These are phyloP conservation scores for Xerocomus alliaceus DNA, from an alignment of 1,284 basidiomycete genomes.

Conservation along the genomic window DNA sequence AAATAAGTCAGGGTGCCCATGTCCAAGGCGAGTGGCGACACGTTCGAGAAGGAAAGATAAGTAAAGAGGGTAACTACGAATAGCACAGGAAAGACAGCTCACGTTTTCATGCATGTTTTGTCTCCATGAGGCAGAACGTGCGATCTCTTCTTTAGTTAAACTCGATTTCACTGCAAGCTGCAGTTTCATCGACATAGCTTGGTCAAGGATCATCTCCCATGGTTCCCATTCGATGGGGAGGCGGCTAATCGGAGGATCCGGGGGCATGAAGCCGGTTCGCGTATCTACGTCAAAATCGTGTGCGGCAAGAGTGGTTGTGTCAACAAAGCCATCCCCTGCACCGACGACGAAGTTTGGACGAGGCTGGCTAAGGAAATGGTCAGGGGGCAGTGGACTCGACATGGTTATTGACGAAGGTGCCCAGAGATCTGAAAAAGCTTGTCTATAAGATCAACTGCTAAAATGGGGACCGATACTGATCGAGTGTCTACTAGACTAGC, in stretches of 20 bases:
- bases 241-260: conserved; percentile 71
- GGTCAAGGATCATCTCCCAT: conserved; percentile 73
- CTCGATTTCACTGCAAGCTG: conserved; percentile 60
- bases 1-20: neutral
- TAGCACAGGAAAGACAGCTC: conserved; percentile 30
- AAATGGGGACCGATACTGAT: too few species aligned
- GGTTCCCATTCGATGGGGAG: conserved; percentile 68
- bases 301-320: conserved; percentile 86
- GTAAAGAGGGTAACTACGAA: neutral
- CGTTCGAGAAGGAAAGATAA: neutral
- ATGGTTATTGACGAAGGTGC: too few species aligned
- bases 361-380: conserved; percentile 72
- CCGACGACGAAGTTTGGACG: conserved; percentile 54
- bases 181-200: conserved; percentile 57
- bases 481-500: too few species aligned
- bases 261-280: conserved; percentile 91
- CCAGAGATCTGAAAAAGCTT: too few species aligned
- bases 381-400: conserved; percentile 46
- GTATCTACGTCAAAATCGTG: conserved; percentile 97
- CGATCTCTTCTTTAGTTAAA: conserved; percentile 53
- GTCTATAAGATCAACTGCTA: too few species aligned
- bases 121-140: conserved; percentile 67
- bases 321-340: conserved; percentile 54
- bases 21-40: neutral
- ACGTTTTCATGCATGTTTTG: conserved; percentile 62